Base-by-base conservation (phyloP, 805 yeast species). In the Wickerhamomyces bovis region DNA sequence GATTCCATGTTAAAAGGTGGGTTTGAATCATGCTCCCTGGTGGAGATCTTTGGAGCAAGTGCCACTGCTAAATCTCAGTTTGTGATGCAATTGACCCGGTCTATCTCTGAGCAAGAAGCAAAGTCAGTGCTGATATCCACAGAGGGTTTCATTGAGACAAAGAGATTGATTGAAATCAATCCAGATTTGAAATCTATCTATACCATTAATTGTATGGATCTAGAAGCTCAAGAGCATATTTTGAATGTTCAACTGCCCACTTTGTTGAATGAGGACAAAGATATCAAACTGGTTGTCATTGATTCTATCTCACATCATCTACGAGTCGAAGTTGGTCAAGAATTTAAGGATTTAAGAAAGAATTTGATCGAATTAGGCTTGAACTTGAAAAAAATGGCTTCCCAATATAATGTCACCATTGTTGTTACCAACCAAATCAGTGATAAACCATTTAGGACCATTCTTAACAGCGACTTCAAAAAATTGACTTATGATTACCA, bases 1-100 rank as follows among this genome's bases (percentile, higher is more conserved):
- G 90, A 85, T 57, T 56, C 53, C 10, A 48, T 67, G 0, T 58
- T 85, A 6, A 68, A 71, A 36, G 83, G 82, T 4, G 92, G 90
- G 0, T 68, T 84, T 4, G 73, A 68, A 2, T 61, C 75, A 3
- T 77, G 81, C 3, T 64, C 72, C 21, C 60, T 85, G 2, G 81
- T 89, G 0, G 98, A 90, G 66, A 61, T 92, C 4, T 81, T 80
- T 54, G 98, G 98, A 0, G 85, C 83, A 22, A 80, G 95, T 43
- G 86, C 95, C 0, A 75, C 85, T 1, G 98, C 97, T 0, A 92
- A 92, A 58, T 83, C 97, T 0, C 95, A 90, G 54, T 65, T 90
- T 4, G 66, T 85, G 22, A 73, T 83, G 68, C 92, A 84, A 53
- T 56, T 89, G 44, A 71, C 85, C 2, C 66, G 80, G 3, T 67